phyloP scores from a whole-genome alignment of 768 basidiomycete genomes.

The Krasilnikovozyma curviuscula region DNA sequence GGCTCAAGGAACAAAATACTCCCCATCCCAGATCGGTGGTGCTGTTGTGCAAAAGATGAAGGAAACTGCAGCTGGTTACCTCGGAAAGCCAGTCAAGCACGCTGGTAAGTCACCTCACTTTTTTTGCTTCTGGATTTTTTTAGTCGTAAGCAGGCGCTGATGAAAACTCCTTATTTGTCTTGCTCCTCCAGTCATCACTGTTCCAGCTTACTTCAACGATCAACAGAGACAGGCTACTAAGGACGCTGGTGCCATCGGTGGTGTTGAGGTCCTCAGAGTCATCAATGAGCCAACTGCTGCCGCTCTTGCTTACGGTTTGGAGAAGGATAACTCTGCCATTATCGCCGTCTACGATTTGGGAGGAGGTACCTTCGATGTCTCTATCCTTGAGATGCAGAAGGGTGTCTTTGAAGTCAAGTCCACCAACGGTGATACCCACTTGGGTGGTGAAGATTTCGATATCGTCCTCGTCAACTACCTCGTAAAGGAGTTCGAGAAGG shows the following conservation, averaged over 20 bases:
- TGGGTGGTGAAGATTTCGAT: constrained; percentile 95
- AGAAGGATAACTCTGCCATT: constrained; percentile 60
- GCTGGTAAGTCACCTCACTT: constrained; percentile 28
- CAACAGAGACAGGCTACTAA: constrained; percentile 98
- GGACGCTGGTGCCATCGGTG: constrained; percentile 91
- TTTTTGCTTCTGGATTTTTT: not conserved
- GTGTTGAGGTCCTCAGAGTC: constrained; percentile 89
- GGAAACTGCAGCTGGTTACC: constrained; percentile 80
- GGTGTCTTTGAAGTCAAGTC: constrained; percentile 99
- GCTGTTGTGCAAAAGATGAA: constrained; percentile 63
- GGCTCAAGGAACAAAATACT: constrained; percentile 61
- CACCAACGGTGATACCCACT: constrained; percentile 95
- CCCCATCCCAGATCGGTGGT: constrained; percentile 32
- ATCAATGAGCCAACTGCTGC: constrained; percentile 99
- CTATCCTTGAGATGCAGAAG: constrained; percentile 97
- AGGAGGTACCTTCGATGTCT: constrained; percentile 98
- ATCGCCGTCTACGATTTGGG: constrained; percentile 98
- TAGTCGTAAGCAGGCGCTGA: not conserved
- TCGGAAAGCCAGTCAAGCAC: constrained; percentile 86
- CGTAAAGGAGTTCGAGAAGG: constrained; percentile 84
- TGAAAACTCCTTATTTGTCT: not conserved
- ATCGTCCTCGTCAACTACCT: constrained; percentile 70
- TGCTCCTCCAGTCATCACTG: constrained; percentile 51
- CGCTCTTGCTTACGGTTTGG: constrained; percentile 92
- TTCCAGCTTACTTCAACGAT: constrained; percentile 98